Evolutionary conservation across 108 stramenopile species (phyloP).

Genomic region (Cyclotella sp.): DNA sequence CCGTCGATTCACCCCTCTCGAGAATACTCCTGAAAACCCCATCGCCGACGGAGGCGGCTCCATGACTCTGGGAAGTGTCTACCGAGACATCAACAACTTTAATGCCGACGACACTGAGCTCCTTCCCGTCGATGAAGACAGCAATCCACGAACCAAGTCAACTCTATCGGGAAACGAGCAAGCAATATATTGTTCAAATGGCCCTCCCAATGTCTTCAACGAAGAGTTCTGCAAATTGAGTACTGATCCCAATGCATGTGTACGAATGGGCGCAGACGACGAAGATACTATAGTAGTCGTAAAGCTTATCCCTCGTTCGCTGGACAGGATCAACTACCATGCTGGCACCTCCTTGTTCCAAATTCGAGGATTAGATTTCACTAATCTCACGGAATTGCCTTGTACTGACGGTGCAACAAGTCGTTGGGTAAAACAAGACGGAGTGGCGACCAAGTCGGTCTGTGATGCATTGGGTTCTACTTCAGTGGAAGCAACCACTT

Average conservation of each 20-base stretch:
- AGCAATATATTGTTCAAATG: constrained; percentile 33
- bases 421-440: constrained; percentile 18
- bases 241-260: constrained; percentile 24
- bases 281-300: constrained; percentile 32
- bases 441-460: background rate
- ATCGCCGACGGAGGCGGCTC: constrained; percentile 28
- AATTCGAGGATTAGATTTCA: constrained; percentile 18
- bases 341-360: background rate
- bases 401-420: constrained; percentile 4
- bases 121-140: constrained; percentile 15
- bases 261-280: constrained; percentile 3
- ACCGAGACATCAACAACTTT: constrained; percentile 15
- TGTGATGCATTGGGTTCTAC: constrained; percentile 10
- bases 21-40: constrained; percentile 27
- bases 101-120: background rate
- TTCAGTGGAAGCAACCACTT: background rate
- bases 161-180: constrained; percentile 11
- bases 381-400: background rate
- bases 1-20: constrained; percentile 5
- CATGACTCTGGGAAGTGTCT: constrained; percentile 19
- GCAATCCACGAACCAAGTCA: constrained; percentile 25
- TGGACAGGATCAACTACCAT: constrained; percentile 12
- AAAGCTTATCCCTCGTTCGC: background rate
- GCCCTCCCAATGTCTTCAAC: constrained; percentile 27
- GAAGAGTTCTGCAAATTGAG: constrained; percentile 18